Base-by-base conservation (phyloP, 345 rosid genomes). In the Sapria himalayana region DNA sequence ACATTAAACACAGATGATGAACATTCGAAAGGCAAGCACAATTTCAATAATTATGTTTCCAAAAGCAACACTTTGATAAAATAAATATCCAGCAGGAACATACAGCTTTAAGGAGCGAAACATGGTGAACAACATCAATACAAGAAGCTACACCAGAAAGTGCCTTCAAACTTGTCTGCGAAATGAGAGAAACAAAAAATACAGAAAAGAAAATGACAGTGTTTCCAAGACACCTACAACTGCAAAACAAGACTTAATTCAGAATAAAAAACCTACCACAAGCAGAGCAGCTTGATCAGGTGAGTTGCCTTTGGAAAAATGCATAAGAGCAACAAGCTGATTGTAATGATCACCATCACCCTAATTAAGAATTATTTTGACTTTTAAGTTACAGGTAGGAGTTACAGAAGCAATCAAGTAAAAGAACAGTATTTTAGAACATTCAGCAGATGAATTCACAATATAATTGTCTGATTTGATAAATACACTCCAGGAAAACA, bases 121-220 rank as follows among this genome's bases (percentile, higher is more conserved):
- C 65, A 40, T 89, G 98, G 53, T 65, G 58, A 39, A 23, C 37
- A 7, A 48, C 9, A 37, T 82, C 91, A 49, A 89, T 46, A 57
- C 59, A 72, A 46, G 91, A 67, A 48, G 72, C 93, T 12, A 74
- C 67, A 29, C 78, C 72, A 33, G 81, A 65, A 37, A 82, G 65
- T 2, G 72, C 81, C 56, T 61, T 72, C 54, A 82, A 58, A 59
- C 69, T 69, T 9, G 76, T 65, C 93, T 82, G 62, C 43, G 48
- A 50, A 45, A 23, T 3, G 8, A 45, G 41, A 3, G 18, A 15
- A 29, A 17, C 10, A 20, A 17, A 40, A 7, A 39, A 11, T 22
- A 18, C 14, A 41, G 3, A 37, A 18, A 42, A 10, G 19, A n/a
- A n/a, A 17, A 3, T 13, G 33, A n/a, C n/a, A n/a, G n/a, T n/a